These are phyloP conservation scores for Fomitopsis serialis DNA, from an alignment of 768 basidiomycete genomes.

Conservation along the genomic window DNA sequence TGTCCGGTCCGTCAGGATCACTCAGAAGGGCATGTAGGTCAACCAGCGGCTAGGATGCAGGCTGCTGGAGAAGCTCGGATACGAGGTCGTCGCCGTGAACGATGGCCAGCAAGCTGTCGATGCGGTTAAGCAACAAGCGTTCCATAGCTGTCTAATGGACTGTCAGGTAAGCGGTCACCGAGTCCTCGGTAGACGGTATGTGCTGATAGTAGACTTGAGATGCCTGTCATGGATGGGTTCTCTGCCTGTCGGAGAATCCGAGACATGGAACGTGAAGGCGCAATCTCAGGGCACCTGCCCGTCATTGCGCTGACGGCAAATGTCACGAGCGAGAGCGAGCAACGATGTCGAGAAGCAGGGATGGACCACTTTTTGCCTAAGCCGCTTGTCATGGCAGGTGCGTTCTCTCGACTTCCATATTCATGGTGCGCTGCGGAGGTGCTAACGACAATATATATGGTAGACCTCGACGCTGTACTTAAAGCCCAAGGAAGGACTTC, in stretches of 20 bases:
- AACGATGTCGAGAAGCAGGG: constrained; percentile 19
- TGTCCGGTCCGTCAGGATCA: background rate
- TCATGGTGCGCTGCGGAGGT: background rate
- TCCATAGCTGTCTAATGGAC: constrained; percentile 23
- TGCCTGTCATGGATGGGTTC: constrained; percentile 22
- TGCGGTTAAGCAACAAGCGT: constrained; percentile 8
- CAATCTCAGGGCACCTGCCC: constrained; percentile 17
- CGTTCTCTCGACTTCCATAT: background rate
- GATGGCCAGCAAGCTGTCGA: constrained; percentile 22
- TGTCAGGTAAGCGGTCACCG: constrained; percentile 15
- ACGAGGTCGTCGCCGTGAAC: constrained; percentile 19
- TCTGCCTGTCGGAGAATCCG: constrained; percentile 18
- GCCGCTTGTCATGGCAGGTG: constrained; percentile 21
- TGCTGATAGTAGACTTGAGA: background rate
- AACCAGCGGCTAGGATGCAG: constrained; percentile 23
- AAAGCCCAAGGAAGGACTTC: background rate
- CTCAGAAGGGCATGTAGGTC: constrained; percentile 7
- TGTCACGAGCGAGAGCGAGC: constrained; percentile 23
- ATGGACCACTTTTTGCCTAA: constrained; percentile 26
- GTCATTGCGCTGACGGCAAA: constrained; percentile 26
- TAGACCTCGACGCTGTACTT: background rate
- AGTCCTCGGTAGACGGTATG: background rate
- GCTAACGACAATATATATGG: background rate
- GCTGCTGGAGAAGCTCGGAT: constrained; percentile 22
- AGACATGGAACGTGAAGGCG: constrained; percentile 18